phyloP scores from a whole-genome alignment of 495 filamentous ascomycete species.

The Podospora tetraspora region DNA sequence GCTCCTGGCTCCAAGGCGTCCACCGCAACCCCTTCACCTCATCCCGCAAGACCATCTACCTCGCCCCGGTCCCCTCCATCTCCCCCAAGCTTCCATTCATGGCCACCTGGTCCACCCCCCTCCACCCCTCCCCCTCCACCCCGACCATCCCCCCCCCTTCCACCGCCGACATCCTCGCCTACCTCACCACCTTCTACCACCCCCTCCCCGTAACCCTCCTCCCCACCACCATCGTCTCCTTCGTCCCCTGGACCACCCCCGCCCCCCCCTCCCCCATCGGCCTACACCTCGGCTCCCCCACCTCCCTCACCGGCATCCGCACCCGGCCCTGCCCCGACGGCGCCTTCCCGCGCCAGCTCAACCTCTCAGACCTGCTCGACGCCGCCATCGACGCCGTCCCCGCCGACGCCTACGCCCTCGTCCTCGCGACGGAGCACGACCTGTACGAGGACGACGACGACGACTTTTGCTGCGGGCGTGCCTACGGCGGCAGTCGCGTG shows the following conservation, averaged over 20 bases:
- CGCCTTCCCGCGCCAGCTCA: conserved; percentile 49
- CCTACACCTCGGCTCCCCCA: conserved; percentile 30
- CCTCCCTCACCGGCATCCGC: conserved; percentile 47
- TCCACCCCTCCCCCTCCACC: background rate
- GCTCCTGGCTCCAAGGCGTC: conserved; percentile 47
- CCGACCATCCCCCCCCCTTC: conserved; percentile 16
- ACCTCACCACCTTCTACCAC: conserved; percentile 59
- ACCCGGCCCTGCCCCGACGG: conserved; percentile 46
- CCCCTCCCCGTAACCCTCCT: conserved; percentile 49
- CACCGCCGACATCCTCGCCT: conserved; percentile 40
- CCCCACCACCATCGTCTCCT: conserved; percentile 28
- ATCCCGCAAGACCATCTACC: conserved; percentile 48
- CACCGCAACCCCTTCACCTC: conserved; percentile 50
- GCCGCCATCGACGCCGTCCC: conserved; percentile 51
- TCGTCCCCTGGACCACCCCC: conserved; percentile 41
- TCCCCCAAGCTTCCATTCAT: conserved; percentile 31
- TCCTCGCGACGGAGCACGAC: conserved; percentile 56
- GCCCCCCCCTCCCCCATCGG: conserved; percentile 33
- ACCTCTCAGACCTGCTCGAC: conserved; percentile 61
- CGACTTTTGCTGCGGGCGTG: conserved; percentile 61
- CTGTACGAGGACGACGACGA: conserved; percentile 64
- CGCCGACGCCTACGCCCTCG: conserved; percentile 53
- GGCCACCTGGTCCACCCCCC: conserved; percentile 34
- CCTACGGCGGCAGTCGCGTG: conserved; percentile 59
- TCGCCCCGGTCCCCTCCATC: conserved; percentile 43